phyloP scores from a whole-genome alignment of 179 eudicot genomes.

The Gypsophila paniculata region DNA sequence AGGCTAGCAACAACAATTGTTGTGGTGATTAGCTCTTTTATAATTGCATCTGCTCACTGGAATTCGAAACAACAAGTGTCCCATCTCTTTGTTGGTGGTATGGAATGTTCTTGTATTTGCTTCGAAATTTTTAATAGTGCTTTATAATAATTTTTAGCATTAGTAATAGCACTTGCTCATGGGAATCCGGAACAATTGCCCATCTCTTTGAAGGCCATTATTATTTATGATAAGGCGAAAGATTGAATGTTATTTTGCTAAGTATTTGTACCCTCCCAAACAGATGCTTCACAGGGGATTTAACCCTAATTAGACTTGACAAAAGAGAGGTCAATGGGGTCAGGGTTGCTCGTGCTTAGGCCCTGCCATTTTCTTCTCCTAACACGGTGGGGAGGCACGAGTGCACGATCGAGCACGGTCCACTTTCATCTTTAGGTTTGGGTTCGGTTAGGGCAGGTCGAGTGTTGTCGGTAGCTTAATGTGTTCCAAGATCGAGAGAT shows the following conservation, averaged over 20 bases:
- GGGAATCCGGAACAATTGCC: neutral
- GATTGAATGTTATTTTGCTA: neutral
- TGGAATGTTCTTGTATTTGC: neutral
- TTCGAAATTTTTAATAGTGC: neutral
- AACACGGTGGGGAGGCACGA: neutral
- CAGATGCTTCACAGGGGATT: slow-evolving; percentile 6
- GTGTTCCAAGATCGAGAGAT: neutral
- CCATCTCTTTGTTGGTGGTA: slow-evolving; percentile 43
- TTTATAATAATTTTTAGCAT: slow-evolving; percentile 5
- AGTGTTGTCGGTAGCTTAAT: slow-evolving; percentile 5
- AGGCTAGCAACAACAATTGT: slow-evolving; percentile 70
- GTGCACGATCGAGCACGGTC: neutral
- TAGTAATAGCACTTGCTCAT: neutral
- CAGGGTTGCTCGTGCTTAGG: slow-evolving; percentile 9
- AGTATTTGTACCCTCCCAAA: slow-evolving; percentile 3
- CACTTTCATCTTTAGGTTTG: slow-evolving; percentile 6
- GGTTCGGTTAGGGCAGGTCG: neutral
- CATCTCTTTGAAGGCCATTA: slow-evolving; percentile 2
- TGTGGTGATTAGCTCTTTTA: slow-evolving; percentile 59
- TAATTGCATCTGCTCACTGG: slow-evolving; percentile 69
- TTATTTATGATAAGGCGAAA: slow-evolving; percentile 17
- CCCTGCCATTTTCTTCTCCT: slow-evolving; percentile 1
- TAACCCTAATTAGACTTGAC: slow-evolving; percentile 8
- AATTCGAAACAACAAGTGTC: slow-evolving; percentile 64
- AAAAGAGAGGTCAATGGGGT: neutral